Base-by-base conservation (phyloP, 2,329 filamentous ascomycete species). In the Mycosphaerella arachidis region DNA sequence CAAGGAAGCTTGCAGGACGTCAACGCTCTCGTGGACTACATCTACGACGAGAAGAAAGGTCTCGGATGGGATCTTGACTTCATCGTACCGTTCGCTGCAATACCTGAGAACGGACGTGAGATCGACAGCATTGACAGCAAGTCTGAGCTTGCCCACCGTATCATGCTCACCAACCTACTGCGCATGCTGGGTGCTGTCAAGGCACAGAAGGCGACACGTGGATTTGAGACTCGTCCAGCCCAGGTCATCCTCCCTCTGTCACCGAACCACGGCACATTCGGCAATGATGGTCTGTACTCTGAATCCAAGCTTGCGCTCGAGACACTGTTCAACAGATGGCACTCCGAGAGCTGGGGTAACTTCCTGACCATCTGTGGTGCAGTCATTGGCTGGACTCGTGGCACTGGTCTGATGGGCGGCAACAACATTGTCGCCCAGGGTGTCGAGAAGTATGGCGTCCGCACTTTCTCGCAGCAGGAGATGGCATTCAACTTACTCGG, bases 401-500 rank as follows among this genome's bases (percentile, higher is more conserved):
- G 93, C 66, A 99, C 94, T 64, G 94, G 94, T 74, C 86, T 99
- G 70, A 99, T 99, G 93, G 90, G 89, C 67, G 92, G 90, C 72
- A 97, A 97, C 83, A 97, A 99, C 77, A 87, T 97, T 69, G 92
- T 97, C 66, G 94, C 94, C 37, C 93, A 97, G 75, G 94, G 93
- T 61, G 91, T 99, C 58, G 94, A 99, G 81, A 91, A 90, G 70
- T 94, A 95, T 67, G 94, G 94, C 70, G 94, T 97, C 29, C 92
- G 94, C 70, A 99, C 94, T 4, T 99, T 99, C 82, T 97, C 93
- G 9, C 94, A 97, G 79, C 92, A 96, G 75, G 94, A 99, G 78
- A 99, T 99, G 94, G 94, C 94, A 16, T 99, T 99, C 83, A 99
- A 99, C 78, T 79, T 99, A 67, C 85, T 99, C 48, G 93, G 94